Percentiles rank a stretch among this genome's conserved stretches.
Conservation (phyloP, 2,329 filamentous ascomycete species). For the Ophiostoma novo-ulmi region DNA sequence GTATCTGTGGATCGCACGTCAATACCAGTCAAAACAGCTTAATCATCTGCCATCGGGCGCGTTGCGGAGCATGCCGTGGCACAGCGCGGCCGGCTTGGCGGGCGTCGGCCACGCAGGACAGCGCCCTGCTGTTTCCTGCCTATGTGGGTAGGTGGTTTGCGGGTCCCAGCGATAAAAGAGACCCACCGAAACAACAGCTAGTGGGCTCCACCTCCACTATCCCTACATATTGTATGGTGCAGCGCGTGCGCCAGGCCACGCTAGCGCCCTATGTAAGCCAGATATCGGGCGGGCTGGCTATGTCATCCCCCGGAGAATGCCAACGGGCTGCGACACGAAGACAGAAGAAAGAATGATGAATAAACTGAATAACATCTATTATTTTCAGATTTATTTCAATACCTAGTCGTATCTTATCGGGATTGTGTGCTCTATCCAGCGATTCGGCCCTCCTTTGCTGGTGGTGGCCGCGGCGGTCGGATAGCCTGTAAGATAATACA, state of each 20-base stretch:
- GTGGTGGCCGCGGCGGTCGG: background rate
- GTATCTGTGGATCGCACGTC: background rate
- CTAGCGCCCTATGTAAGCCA: background rate
- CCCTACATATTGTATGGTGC: background rate
- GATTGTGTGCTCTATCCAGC: background rate
- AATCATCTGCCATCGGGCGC: conserved; percentile 13
- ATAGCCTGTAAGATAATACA: background rate
- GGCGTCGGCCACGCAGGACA: conserved; percentile 10
- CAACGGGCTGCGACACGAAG: background rate
- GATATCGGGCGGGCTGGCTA: conserved; percentile 12
- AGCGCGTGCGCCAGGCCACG: background rate
- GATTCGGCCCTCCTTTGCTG: background rate
- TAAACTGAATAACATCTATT: background rate
- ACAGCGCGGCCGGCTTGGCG: conserved; percentile 15
- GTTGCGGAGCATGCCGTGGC: conserved; percentile 13
- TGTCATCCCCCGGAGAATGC: conserved; percentile 13
- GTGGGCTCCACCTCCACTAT: conserved; percentile 7
- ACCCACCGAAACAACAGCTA: background rate
- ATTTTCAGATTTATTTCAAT: background rate
- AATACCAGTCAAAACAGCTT: background rate
- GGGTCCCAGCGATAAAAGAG: conserved; percentile 12
- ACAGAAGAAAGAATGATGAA: background rate
- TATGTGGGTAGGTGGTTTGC: conserved; percentile 13
- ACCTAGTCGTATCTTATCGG: background rate
- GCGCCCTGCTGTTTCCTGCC: background rate